Percentiles rank a stretch among this genome's conserved stretches.
These are phyloP conservation scores for Lomentospora prolificans DNA, from an alignment of 2,329 filamentous ascomycete species.

Conservation along the genomic window DNA sequence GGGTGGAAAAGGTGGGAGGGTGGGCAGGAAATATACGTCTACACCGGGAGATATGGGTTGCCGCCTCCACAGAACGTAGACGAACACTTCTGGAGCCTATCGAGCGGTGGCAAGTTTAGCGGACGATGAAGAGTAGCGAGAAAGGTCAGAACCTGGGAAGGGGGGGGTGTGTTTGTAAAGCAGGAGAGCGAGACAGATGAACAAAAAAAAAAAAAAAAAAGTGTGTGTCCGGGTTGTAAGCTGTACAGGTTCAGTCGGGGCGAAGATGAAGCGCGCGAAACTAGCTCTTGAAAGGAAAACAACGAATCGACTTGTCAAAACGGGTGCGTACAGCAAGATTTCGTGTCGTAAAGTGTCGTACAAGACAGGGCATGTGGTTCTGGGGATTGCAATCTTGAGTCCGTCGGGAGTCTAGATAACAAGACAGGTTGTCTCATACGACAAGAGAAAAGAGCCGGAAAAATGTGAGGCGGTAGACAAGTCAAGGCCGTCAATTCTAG, in stretches of 20 bases:
- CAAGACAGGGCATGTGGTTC: background rate
- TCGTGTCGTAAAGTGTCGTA: background rate
- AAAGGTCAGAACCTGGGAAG: background rate
- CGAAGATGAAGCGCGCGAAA: background rate
- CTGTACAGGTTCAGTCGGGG: background rate
- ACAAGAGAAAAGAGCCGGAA: background rate
- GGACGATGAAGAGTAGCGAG: background rate
- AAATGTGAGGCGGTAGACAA: background rate
- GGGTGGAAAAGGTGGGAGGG: background rate
- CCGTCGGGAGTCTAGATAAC: background rate
- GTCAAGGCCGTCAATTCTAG: background rate
- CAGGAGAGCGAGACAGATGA: background rate
- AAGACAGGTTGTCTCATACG: background rate
- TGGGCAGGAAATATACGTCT: constrained; percentile 2
- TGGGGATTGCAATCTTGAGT: background rate
- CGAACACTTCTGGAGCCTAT: background rate
- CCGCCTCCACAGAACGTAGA: constrained; percentile 1
- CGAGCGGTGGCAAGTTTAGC: background rate
- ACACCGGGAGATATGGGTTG: constrained; percentile 1
- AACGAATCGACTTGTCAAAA: background rate
- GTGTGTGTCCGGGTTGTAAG: background rate
- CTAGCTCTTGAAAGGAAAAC: background rate
- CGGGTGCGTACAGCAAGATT: background rate
- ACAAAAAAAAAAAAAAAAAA: background rate
- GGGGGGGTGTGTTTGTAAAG: background rate